Percentiles rank a stretch among this genome's conserved stretches.
Conservation (phyloP, 495 filamentous ascomycete genomes). For the Platismatia glauca region DNA sequence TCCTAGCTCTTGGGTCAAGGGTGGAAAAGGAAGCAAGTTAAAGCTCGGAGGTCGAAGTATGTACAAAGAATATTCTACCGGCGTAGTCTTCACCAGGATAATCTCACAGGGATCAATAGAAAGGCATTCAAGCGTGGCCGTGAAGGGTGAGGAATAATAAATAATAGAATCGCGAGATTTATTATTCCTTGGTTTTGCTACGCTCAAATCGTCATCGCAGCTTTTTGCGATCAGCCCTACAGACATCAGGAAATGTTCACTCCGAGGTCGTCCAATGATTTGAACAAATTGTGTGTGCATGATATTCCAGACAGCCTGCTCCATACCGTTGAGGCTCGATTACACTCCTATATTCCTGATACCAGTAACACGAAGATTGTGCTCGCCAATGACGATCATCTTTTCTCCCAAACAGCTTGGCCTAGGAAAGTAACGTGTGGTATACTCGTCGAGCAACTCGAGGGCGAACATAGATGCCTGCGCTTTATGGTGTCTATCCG, state of each 20-base stretch:
- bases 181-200: background rate
- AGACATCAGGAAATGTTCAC: background rate
- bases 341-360: background rate
- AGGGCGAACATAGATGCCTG: constrained; percentile 4
- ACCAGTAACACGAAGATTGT: background rate
- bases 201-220: background rate
- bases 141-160: no score
- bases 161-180: background rate
- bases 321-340: background rate
- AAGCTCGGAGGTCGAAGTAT: no score
- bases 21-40: no score
- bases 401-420: background rate
- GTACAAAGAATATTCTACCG: no score
- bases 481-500: constrained; percentile 11
- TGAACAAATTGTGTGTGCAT: background rate
- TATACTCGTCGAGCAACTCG: background rate
- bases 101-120: no score
- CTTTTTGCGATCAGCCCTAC: constrained; percentile 1
- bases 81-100: no score
- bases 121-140: no score
- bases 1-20: no score
- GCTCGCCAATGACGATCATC: background rate
- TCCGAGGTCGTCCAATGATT: background rate
- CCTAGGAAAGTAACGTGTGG: background rate
- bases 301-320: background rate